Evolutionary conservation across 768 basidiomycete species (phyloP).

Genomic region (Rickenella mellea): DNA sequence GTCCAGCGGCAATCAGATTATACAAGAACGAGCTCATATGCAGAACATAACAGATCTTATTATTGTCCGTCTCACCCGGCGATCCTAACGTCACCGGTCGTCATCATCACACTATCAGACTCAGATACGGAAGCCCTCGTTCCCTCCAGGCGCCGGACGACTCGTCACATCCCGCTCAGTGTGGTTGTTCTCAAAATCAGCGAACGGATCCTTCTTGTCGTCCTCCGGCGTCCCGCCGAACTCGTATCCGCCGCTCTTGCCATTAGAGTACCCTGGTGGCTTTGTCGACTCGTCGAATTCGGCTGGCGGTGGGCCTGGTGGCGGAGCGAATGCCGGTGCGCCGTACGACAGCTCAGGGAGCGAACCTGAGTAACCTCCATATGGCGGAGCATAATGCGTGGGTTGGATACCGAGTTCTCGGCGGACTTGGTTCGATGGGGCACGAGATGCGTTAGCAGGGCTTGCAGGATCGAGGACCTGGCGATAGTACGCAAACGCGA

Average conservation of each 20-base stretch:
- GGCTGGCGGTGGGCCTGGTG: slow-evolving; percentile 37
- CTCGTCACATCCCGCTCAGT: slow-evolving; percentile 36
- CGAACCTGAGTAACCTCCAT: slow-evolving; percentile 18
- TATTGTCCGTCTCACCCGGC: no score
- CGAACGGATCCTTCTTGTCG: background rate
- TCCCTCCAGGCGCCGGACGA: slow-evolving; percentile 26
- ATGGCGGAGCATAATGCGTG: slow-evolving; percentile 52
- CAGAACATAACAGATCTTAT: no score
- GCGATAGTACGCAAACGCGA: slow-evolving; percentile 66
- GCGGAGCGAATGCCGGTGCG: slow-evolving; percentile 31
- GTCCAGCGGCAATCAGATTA: no score
- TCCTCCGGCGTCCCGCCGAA: background rate
- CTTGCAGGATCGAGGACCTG: slow-evolving; percentile 65
- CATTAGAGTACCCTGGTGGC: slow-evolving; percentile 45
- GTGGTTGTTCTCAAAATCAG: slow-evolving; percentile 11
- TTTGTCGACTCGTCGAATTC: slow-evolving; percentile 25
- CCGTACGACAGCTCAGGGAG: slow-evolving; percentile 8
- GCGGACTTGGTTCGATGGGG: slow-evolving; percentile 28
- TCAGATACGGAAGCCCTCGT: no score
- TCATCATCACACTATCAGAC: no score
- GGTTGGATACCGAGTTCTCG: slow-evolving; percentile 31
- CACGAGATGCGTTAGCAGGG: slow-evolving; percentile 38
- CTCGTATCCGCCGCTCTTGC: slow-evolving; percentile 21
- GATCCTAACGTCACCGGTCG: no score
- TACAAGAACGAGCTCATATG: no score